Percentiles rank a stretch among this genome's conserved stretches.
Evolutionary conservation across 768 basidiomycete genomes (phyloP).

Genomic region (Tubosaeta sp.): DNA sequence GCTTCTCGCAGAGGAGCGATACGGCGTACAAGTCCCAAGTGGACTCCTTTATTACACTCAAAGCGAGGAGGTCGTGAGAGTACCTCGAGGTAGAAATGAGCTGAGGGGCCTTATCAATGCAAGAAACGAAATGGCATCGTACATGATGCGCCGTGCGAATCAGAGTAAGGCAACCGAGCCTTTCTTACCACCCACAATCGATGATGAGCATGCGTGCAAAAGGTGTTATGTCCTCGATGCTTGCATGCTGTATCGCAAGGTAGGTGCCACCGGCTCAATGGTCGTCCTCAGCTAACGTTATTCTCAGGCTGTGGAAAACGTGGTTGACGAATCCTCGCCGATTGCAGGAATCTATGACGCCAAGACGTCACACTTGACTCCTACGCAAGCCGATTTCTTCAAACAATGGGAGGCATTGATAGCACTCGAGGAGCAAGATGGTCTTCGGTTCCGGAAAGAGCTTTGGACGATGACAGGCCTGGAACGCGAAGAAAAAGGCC

Average conservation of each 20-base stretch:
- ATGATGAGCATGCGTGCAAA: constrained; percentile 74
- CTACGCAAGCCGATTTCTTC: constrained; percentile 71
- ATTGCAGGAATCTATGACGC: constrained; percentile 66
- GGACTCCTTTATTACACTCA: constrained; percentile 96
- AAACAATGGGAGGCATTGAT: constrained; percentile 86
- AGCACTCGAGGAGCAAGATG: constrained; percentile 82
- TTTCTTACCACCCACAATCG: constrained; percentile 85
- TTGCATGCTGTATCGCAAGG: constrained; percentile 94
- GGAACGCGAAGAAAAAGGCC: constrained; percentile 75
- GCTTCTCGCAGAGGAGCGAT: constrained; percentile 85
- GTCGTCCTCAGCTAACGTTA: constrained; percentile 1
- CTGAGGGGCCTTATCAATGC: constrained; percentile 75
- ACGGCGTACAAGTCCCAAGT: constrained; percentile 71
- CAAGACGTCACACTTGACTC: constrained; percentile 79
- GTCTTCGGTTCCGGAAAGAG: constrained; percentile 80
- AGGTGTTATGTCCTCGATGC: constrained; percentile 78
- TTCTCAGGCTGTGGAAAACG: constrained; percentile 63
- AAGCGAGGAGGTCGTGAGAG: constrained; percentile 78
- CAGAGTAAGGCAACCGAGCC: constrained; percentile 35
- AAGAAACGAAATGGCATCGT: constrained; percentile 81
- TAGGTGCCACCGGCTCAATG: constrained; percentile 21
- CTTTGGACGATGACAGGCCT: constrained; percentile 87
- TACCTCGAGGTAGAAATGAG: constrained; percentile 78
- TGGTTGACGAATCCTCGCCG: constrained; percentile 47
- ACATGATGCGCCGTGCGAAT: constrained; percentile 54